phyloP scores from a whole-genome alignment of 2,329 filamentous ascomycete genomes.

The Diaporthe sp. region DNA sequence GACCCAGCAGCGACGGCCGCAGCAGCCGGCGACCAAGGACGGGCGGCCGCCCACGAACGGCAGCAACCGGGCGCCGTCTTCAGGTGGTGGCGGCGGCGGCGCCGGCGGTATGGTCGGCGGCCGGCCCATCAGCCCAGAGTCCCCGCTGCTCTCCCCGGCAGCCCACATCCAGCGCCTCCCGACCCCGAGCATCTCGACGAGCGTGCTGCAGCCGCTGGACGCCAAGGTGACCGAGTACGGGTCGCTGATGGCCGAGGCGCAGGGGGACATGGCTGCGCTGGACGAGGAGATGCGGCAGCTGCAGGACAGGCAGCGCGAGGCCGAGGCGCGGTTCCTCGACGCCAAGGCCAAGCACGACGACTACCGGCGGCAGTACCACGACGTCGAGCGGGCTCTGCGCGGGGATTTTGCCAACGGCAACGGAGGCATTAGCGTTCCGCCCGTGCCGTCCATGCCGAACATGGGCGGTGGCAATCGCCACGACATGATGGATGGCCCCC shows the following conservation, averaged over 20 bases:
- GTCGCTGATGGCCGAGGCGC: conserved; percentile 52
- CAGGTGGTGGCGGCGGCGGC: not conserved
- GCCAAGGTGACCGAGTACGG: conserved; percentile 57
- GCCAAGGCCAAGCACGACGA: conserved; percentile 57
- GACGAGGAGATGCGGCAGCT: conserved; percentile 55
- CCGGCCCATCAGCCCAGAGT: conserved; percentile 5
- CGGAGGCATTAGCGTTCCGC: conserved; percentile 6
- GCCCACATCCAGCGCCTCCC: conserved; percentile 53
- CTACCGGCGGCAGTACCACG: conserved; percentile 52
- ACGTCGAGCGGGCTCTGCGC: conserved; percentile 54
- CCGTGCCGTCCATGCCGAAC: conserved; percentile 31
- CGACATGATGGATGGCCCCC: not conserved
- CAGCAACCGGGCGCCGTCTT: conserved; percentile 1
- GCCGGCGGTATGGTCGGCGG: not conserved
- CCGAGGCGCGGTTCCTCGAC: conserved; percentile 54
- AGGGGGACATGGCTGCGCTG: conserved; percentile 53
- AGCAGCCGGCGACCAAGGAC: conserved; percentile 6
- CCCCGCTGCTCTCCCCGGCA: conserved; percentile 29
- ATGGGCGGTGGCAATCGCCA: conserved; percentile 27
- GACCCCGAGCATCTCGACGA: conserved; percentile 54
- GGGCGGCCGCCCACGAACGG: conserved; percentile 1
- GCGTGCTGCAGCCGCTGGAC: conserved; percentile 56
- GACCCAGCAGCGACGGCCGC: conserved; percentile 24
- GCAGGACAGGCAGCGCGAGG: conserved; percentile 52
- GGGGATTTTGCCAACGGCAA: conserved; percentile 46